These are phyloP conservation scores for Globisporangium carolinianum DNA, from an alignment of 352 stramenopile species.

Conservation along the genomic window DNA sequence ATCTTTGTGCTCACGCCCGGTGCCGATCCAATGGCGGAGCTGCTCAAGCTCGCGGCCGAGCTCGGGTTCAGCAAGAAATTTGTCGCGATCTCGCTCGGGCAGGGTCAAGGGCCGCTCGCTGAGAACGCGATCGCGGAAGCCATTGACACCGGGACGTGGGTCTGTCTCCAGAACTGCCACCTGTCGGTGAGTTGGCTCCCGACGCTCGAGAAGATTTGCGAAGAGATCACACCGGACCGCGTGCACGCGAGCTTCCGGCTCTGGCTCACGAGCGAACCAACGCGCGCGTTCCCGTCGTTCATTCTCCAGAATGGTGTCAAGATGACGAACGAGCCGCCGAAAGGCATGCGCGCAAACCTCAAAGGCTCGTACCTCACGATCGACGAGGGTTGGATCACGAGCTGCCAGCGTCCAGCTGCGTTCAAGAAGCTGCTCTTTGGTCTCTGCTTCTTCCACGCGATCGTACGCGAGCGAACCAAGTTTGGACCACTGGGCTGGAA, in stretches of 20 bases:
- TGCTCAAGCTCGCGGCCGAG: constrained; percentile 90
- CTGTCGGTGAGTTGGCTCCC: constrained; percentile 93
- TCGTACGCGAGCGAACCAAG: constrained; percentile 81
- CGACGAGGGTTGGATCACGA: constrained; percentile 67
- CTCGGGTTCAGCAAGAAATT: constrained; percentile 91
- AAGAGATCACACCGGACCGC: constrained; percentile 90
- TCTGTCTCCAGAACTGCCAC: constrained; percentile 95
- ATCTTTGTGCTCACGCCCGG: constrained; percentile 95
- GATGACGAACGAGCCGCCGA: constrained; percentile 95
- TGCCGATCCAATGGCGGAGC: constrained; percentile 92
- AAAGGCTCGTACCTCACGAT: constrained; percentile 88
- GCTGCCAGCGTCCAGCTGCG: constrained; percentile 41
- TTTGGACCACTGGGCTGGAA: constrained; percentile 85
- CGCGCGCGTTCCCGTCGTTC: constrained; percentile 89
- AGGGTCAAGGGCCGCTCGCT: constrained; percentile 91
- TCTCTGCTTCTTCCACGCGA: constrained; percentile 91
- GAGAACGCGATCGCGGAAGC: constrained; percentile 90
- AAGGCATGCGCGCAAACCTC: constrained; percentile 92
- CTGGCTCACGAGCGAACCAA: constrained; percentile 93
- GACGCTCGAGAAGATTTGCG: constrained; percentile 91
- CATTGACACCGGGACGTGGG: constrained; percentile 91
- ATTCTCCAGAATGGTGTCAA: constrained; percentile 93
- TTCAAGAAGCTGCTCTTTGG: constrained; percentile 86
- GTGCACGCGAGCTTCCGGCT: constrained; percentile 90
- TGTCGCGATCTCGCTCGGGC: constrained; percentile 90